Evolutionary conservation across 2,329 filamentous ascomycete genomes (phyloP).

Genomic region (Chrysosphaeria jannelii): DNA sequence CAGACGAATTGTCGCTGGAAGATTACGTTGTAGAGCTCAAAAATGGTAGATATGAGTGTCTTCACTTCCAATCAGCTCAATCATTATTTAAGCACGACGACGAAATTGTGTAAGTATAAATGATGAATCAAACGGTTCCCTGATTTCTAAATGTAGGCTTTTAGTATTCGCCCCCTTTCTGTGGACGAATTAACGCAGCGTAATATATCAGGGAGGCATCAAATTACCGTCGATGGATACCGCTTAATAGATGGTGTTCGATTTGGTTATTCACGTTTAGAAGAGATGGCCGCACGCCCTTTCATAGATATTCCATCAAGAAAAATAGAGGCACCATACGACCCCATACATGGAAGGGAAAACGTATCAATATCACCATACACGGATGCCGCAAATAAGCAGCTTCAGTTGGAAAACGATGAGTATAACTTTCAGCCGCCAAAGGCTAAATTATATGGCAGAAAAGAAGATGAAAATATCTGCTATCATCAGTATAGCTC

Average conservation of each 20-base stretch:
- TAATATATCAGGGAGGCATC: constrained; percentile 44
- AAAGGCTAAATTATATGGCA: no score
- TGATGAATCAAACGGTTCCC: neutral
- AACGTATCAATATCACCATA: no score
- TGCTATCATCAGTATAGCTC: no score
- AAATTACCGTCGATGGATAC: constrained; percentile 50
- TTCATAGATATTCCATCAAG: constrained; percentile 39
- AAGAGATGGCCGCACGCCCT: constrained; percentile 27
- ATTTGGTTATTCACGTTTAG: constrained; percentile 45
- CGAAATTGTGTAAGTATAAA: constrained; percentile 26
- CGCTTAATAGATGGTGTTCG: constrained; percentile 65
- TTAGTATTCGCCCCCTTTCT: constrained; percentile 9
- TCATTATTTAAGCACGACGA: constrained; percentile 56
- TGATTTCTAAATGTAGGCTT: no score
- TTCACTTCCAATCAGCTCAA: constrained; percentile 52
- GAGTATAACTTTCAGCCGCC: neutral
- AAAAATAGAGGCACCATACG: constrained; percentile 15
- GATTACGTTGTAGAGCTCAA: constrained; percentile 62
- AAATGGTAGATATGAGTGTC: constrained; percentile 45
- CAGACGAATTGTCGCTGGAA: constrained; percentile 56
- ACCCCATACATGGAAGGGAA: no score
- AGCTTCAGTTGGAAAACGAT: neutral
- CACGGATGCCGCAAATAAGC: neutral
- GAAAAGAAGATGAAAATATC: no score
- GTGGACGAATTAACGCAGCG: constrained; percentile 44